Evolutionary conservation across 352 stramenopile species (phyloP), one percentile per base, ranked within the genome.

Genomic region (Globisporangium nunn): DNA sequence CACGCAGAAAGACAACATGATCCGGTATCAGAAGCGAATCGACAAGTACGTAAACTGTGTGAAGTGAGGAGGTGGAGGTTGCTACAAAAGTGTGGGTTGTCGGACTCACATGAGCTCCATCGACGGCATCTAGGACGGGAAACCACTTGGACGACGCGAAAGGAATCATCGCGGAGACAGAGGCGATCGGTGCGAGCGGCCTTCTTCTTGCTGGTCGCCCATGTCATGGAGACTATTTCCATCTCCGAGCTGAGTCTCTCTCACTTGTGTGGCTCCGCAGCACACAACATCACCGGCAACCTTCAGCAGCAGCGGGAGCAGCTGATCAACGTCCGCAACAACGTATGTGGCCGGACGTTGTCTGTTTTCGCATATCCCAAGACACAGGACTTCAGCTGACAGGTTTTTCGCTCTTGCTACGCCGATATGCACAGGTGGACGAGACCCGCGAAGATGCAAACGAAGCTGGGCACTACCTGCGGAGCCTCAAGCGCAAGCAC

Each of bases 401-500:
- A 18, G 3, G 23, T 30, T 41, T 4, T 15, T 39, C 18, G 2
- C 29, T 37, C 17, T 35, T 35, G 18, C 46, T 50, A 31, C n/a
- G 17, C 2, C 40, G 40, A 45, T n/a, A 15, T 52, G 10, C 14
- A 7, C n/a, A 85, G 77, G 74, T 93, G 8, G 73, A 92, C 49
- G 69, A 81, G 18, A 83, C 81, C 11, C 84, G 76, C 39, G 79
- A 83, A 54, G 81, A 94, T 51, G 81, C 84, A 44, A 63, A 74
- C 52, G 81, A 94, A 50, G 84, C 84, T 3, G 69, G 65, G 12
- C 44, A 74, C 49, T 77, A 94, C 66, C 58, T 94, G 33, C 77
- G 72, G 53, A 94, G 84, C 51, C 79, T 92, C 56, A 86, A 87
- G 68, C 87, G 79, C 61, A 94, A 94, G 72, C 79, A 79, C 64